A percentile compares a stretch with the other conserved stretches of the same genome.
Conservation (phyloP, 495 filamentous ascomycete genomes). For the Oidiodendron maius region DNA sequence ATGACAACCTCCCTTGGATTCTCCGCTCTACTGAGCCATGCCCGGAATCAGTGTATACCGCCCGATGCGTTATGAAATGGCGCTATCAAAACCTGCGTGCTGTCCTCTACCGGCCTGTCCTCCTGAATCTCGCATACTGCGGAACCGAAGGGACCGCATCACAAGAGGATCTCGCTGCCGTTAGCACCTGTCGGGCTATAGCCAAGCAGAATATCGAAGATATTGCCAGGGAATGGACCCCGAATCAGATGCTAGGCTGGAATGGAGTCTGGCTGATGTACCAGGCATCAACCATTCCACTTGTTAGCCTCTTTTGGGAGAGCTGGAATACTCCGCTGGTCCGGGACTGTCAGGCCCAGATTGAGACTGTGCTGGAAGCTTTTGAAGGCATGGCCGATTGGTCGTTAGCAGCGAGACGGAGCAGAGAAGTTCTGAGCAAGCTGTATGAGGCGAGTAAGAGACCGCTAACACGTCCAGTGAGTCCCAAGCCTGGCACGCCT, state of each 20-base stretch:
- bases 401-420: conserved; percentile 65
- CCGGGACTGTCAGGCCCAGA: conserved; percentile 37
- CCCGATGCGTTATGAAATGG: conserved; percentile 76
- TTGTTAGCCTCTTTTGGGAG: conserved; percentile 64
- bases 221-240: conserved; percentile 59
- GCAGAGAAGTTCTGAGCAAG: conserved; percentile 59
- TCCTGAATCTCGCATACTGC: conserved; percentile 61
- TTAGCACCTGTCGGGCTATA: conserved; percentile 61
- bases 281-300: conserved; percentile 72
- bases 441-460: conserved; percentile 56
- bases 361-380: conserved; percentile 61
- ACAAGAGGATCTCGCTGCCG: conserved; percentile 63
- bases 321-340: conserved; percentile 41
- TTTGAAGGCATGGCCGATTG: conserved; percentile 65
- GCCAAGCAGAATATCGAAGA: conserved; percentile 67
- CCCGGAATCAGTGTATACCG: conserved; percentile 62
- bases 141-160: conserved; percentile 51
- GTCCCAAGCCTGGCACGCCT: conserved; percentile 13
- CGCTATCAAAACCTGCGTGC: conserved; percentile 73
- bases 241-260: conserved; percentile 75
- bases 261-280: conserved; percentile 80
- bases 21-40: conserved; percentile 64
- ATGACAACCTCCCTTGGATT: conserved; percentile 64
- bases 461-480: conserved; percentile 15
- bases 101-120: conserved; percentile 69